Percentiles rank a stretch among this genome's conserved stretches.
Conservation (phyloP, 192 early-diverging fungal genomes). For the Backusella tarrabulga region DNA sequence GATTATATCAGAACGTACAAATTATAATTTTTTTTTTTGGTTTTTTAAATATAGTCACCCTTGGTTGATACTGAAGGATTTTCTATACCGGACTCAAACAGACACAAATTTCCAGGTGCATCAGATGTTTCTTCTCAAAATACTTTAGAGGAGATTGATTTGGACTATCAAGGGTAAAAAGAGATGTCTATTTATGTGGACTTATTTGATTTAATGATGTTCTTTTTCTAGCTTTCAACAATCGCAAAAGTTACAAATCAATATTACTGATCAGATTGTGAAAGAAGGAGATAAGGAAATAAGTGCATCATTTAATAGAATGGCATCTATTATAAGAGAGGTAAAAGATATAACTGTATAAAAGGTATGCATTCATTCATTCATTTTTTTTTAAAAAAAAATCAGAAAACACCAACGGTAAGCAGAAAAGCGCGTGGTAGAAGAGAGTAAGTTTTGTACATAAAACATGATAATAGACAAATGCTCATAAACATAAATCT, state of each 20-base stretch:
- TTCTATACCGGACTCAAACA: neutral
- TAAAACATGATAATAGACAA: neutral
- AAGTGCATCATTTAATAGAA: neutral
- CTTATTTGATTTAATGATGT: neutral
- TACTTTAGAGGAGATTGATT: neutral
- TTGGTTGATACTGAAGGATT: neutral
- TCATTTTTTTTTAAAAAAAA: neutral
- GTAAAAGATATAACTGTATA: neutral
- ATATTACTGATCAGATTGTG: neutral
- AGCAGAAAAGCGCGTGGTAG: neutral
- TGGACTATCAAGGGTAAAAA: conserved; percentile 3
- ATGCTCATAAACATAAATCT: neutral
- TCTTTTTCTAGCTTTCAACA: neutral
- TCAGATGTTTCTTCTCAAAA: neutral
- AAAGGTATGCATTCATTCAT: neutral
- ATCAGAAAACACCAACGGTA: neutral
- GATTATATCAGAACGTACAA: neutral
- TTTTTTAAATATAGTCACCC: neutral
- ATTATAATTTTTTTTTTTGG: no score
- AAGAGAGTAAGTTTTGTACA: conserved; percentile 1
- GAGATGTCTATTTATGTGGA: no score
- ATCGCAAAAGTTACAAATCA: neutral
- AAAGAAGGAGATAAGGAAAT: neutral
- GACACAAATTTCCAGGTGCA: neutral
- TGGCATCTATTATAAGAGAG: conserved; percentile 1